Percentiles rank a stretch among this genome's conserved stretches.
phyloP scores from a whole-genome alignment of 2,329 filamentous ascomycete genomes.

The Fusarium citri region DNA sequence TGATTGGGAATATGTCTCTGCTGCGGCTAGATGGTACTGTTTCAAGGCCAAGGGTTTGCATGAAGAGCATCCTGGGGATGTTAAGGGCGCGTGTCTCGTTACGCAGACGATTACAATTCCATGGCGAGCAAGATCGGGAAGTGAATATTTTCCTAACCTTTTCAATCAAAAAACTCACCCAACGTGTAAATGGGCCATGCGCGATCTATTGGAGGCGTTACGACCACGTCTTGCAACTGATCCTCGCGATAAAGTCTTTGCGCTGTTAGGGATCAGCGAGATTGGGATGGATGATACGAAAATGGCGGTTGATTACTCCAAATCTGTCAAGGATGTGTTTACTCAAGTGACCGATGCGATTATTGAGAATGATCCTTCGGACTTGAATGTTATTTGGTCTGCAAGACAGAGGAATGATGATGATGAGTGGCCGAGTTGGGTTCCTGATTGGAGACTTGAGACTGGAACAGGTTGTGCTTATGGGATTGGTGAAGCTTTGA shows the following conservation, averaged over 20 bases:
- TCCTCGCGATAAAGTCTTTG: conserved; percentile 35
- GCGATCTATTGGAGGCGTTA: conserved; percentile 22
- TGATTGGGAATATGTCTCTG: conserved; percentile 24
- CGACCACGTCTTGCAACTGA: conserved; percentile 32
- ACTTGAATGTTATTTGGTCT: conserved; percentile 28
- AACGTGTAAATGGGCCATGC: conserved; percentile 27
- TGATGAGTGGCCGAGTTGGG: conserved; percentile 34
- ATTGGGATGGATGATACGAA: background rate
- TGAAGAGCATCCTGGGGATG: background rate
- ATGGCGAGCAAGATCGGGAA: conserved; percentile 22
- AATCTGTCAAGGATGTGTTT: conserved; percentile 23
- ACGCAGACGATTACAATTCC: conserved; percentile 24
- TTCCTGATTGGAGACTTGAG: conserved; percentile 35
- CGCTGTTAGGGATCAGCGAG: conserved; percentile 29
- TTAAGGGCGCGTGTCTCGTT: conserved; percentile 21
- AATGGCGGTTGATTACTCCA: conserved; percentile 26
- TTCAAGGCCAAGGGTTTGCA: conserved; percentile 19
- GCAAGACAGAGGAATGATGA: conserved; percentile 24
- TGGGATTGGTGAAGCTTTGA: conserved; percentile 23
- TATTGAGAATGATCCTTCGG: conserved; percentile 11
- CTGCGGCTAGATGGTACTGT: conserved; percentile 33
- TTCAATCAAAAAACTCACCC: conserved; percentile 9
- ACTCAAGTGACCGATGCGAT: conserved; percentile 26
- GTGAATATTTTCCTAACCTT: conserved; percentile 12
- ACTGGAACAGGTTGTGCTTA: conserved; percentile 33